Percentiles rank a stretch among this genome's conserved stretches.
Conservation (phyloP, 2,329 filamentous ascomycete genomes). For the Paecilomyces niveus region DNA sequence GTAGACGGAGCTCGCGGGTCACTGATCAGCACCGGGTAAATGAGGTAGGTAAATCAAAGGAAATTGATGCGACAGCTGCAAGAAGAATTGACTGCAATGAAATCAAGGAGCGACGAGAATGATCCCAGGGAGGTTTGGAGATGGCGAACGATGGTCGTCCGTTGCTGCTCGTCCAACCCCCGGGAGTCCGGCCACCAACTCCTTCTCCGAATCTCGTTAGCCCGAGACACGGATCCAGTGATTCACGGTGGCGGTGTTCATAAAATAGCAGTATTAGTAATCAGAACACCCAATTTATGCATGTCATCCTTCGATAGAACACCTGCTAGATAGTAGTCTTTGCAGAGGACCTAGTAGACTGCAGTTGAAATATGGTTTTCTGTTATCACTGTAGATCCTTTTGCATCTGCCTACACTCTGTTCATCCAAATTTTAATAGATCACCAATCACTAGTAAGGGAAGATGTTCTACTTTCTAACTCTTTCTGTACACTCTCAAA, state of each 20-base stretch:
- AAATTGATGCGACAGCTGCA: not conserved
- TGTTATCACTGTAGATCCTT: no score
- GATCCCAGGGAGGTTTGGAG: not conserved
- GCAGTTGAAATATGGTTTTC: no score
- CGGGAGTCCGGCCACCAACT: not conserved
- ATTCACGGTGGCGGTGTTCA: not conserved
- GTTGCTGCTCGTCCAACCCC: not conserved
- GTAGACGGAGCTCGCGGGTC: not conserved
- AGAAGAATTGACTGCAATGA: not conserved
- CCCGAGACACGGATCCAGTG: not conserved
- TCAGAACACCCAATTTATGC: not conserved
- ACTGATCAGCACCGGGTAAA: no score
- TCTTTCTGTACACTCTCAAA: no score
- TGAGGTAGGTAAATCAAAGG: not conserved
- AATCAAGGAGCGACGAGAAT: not conserved
- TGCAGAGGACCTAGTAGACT: no score
- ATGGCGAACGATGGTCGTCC: not conserved
- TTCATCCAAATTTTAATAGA: no score
- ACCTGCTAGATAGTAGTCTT: no score
- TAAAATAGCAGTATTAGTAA: no score
- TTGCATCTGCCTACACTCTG: no score
- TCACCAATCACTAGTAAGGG: no score
- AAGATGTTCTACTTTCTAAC: no score
- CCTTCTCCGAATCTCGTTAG: not conserved
- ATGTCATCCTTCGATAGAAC: not conserved